Evolutionary conservation across 257 asterid species (phyloP), one percentile per base, ranked within the genome.

Genomic region (Lantana camara): DNA sequence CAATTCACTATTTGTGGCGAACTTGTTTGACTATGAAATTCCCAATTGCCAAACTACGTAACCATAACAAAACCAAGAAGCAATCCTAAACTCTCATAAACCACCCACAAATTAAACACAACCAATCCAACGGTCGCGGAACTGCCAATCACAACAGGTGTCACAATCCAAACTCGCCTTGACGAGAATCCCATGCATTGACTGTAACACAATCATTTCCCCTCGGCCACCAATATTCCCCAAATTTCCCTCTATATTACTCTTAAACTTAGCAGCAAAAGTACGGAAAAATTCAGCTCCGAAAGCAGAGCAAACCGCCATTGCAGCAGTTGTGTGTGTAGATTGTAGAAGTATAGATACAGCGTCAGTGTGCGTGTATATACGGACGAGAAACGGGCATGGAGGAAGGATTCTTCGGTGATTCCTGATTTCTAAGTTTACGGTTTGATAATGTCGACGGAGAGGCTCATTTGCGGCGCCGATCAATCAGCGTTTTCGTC

Each of bases 361-460:
- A 23, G 10, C 7, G n/a, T 10, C 4, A 15, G 9, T 9, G 5
- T 24, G 29, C 49, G 23, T 27, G 21, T 24, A 41, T 48, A 11
- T 38, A 17, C 1, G 34, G 9, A 27, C 30, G 21, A 8, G 30
- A 37, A 58, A 11, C n/a, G 24, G 16, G 64, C 77, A 76, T 54
- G 63, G 60, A 61, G 23, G 22, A 2, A 66, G 32, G 67, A 47
- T 59, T 9, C 16, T 46, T 41, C 20, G 66, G 51, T 37, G 60
- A 51, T 66, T 66, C 60, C 50, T 37, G 60, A 51, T 66, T 66
- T 64, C 50, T 67, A 61, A 69, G 20, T 27, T 5, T 27, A 22
- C 56, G 44, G 15, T 30, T 27, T 48, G n/a, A 67, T 6, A 74
- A 92, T 89, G 98, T 85, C 80, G 84, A 75, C 82, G 75, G 97